Conservation (phyloP, 2,329 filamentous ascomycete genomes). For the Ustulina deusta region DNA sequence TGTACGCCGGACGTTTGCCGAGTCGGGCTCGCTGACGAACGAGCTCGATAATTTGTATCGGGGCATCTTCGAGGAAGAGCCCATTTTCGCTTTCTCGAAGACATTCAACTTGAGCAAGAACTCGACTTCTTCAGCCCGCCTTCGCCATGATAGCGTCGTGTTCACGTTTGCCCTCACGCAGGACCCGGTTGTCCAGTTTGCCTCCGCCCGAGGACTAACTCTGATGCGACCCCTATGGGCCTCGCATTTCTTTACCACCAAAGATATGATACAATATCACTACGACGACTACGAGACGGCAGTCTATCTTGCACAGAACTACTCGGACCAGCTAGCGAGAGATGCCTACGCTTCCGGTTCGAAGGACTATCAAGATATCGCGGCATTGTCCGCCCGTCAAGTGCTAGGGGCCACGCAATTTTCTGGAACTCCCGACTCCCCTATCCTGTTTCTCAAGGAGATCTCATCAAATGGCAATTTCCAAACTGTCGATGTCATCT, state of each 20-base stretch:
- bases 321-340: constrained; percentile 75
- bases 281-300: constrained; percentile 79
- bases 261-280: constrained; percentile 78
- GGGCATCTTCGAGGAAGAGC: constrained; percentile 79
- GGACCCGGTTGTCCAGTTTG: constrained; percentile 82
- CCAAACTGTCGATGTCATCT: constrained; percentile 89
- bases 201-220: constrained; percentile 79
- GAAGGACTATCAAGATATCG: constrained; percentile 80
- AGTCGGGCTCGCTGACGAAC: constrained; percentile 74
- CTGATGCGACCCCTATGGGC: constrained; percentile 84
- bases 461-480: constrained; percentile 88
- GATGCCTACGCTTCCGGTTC: constrained; percentile 82
- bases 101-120: constrained; percentile 64
- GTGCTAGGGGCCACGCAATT: constrained; percentile 84
- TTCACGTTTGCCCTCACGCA: constrained; percentile 85
- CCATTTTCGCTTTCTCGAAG: constrained; percentile 83
- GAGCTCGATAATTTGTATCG: constrained; percentile 75
- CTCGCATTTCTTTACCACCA: constrained; percentile 74
- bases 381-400: constrained; percentile 81
- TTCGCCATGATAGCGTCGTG: constrained; percentile 65
- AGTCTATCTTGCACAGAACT: constrained; percentile 73
- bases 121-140: constrained; percentile 47
- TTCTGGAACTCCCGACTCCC: constrained; percentile 76
- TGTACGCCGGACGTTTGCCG: constrained; percentile 77
- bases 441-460: constrained; percentile 84